Conservation (phyloP, 352 stramenopile genomes). For the Phytophthora pisi region DNA sequence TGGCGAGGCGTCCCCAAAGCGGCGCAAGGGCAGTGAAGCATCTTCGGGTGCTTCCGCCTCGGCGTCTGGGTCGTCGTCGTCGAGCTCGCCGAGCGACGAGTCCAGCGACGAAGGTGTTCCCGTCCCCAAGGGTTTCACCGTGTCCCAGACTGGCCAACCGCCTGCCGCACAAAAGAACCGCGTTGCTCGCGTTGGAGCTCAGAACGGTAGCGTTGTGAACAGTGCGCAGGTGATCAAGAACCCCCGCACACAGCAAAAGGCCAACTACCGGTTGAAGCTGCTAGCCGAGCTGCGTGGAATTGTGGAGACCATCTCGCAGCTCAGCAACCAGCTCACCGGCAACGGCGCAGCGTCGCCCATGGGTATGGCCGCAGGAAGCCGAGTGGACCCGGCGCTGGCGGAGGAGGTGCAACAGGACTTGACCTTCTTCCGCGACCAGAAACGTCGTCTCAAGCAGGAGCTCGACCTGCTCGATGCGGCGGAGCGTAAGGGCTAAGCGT, state of each 20-base stretch:
- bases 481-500: slow-evolving; percentile 17
- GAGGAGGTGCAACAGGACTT: slow-evolving; percentile 40
- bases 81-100: slow-evolving; percentile 17
- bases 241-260: slow-evolving; percentile 22
- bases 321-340: slow-evolving; percentile 27
- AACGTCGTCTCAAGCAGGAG: slow-evolving; percentile 32
- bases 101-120: slow-evolving; percentile 25
- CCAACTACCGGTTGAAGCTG: slow-evolving; percentile 36
- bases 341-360: slow-evolving; percentile 18
- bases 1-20: slow-evolving; percentile 12
- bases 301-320: slow-evolving; percentile 38
- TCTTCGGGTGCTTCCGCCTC: slow-evolving; percentile 14
- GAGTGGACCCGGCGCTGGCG: slow-evolving; percentile 28
- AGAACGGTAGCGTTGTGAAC: slow-evolving; percentile 18
- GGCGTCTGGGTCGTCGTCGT: slow-evolving; percentile 23
- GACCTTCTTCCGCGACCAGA: slow-evolving; percentile 38
- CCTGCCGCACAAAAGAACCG: not conserved
- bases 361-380: slow-evolving; percentile 19
- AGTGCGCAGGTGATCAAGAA: slow-evolving; percentile 1
- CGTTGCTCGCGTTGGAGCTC: slow-evolving; percentile 4
- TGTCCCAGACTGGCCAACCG: not conserved
- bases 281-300: slow-evolving; percentile 36
- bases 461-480: slow-evolving; percentile 22
- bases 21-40: slow-evolving; percentile 17
- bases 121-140: slow-evolving; percentile 10